These are phyloP conservation scores for Baudoinia panamericana DNA, from an alignment of 495 filamentous ascomycete species.

Conservation along the genomic window DNA sequence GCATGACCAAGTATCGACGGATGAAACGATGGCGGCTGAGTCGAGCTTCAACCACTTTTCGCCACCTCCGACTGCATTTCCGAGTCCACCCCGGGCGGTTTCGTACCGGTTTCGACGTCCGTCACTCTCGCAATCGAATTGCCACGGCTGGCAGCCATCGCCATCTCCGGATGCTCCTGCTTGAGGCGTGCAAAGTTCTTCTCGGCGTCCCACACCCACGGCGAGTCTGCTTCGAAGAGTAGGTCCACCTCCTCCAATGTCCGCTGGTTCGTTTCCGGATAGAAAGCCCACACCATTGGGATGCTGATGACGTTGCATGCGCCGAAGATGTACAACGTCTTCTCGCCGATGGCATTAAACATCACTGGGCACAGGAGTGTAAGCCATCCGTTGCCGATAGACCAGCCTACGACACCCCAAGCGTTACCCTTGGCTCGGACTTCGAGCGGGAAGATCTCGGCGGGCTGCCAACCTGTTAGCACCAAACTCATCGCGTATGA, in stretches of 20 bases:
- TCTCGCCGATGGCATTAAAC: conserved; percentile 24
- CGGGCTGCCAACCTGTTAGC: conserved; percentile 15
- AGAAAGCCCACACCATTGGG: conserved; percentile 30
- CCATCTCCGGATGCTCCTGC: conserved; percentile 10
- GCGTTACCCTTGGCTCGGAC: conserved; percentile 58
- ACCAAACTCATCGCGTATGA: too few relatives aligned
- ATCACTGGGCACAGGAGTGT: conserved; percentile 27
- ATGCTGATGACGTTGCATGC: conserved; percentile 25
- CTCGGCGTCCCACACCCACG: conserved; percentile 28
- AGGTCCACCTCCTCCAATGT: conserved; percentile 36
- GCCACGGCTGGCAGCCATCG: conserved; percentile 1
- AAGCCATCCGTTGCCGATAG: conserved; percentile 33
- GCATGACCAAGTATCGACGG: too few relatives aligned
- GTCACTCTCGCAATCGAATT: background rate
- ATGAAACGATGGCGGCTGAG: too few relatives aligned
- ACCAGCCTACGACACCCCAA: conserved; percentile 65
- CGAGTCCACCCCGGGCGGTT: too few relatives aligned
- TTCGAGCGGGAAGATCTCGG: conserved; percentile 58
- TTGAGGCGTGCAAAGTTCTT: conserved; percentile 21
- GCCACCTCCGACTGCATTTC: too few relatives aligned
- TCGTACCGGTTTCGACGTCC: background rate
- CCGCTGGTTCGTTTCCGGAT: conserved; percentile 34
- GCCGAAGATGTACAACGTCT: conserved; percentile 33
- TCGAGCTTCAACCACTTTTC: too few relatives aligned
- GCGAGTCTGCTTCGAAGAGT: conserved; percentile 27